Base-by-base conservation (phyloP, 176 grass and related monocot genomes). In the Olyra latifolia region DNA sequence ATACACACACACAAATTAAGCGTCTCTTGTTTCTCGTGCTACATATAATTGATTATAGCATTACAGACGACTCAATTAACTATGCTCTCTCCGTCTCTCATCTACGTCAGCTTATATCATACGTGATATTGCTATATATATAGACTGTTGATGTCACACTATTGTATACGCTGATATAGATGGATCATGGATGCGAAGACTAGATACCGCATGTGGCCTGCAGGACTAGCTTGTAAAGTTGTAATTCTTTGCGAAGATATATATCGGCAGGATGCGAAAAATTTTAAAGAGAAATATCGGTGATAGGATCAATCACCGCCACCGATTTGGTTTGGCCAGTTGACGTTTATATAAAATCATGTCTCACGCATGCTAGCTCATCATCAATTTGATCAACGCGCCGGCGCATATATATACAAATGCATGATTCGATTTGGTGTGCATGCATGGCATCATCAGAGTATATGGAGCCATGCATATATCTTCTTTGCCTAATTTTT, bases 361-460 rank as follows among this genome's bases (percentile, higher is more conserved):
- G 65, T 78, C 72, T 67, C 72, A 62, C 17, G 27, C 42, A 4
- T 48, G 12, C 59, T 72, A 54, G 22, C 49, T 28, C 27, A 4
- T 69, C 15, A 47, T 78, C 74, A 19, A 60, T 78, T 67, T 66
- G 67, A 88, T 74, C 16, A 50, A 83, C 45, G 15, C 13, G 73
- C n/a, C 74, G n/a, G 60, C 41, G 3, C 41, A 68, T 63, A 83
- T 60, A 69, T 20, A 73, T 45, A 61, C 7, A 66, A 30, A 57
- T 52, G 29, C 41, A 68, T 67, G 87, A 88, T 80, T 67, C 25
- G 81, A 80, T 84, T 80, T 79, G 81, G 69, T 69, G 61, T 71
- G 32, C 32, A 35, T 35, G 32, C 32, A 35, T 35, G 42, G 52
- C 28, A 27, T 76, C 72, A 58, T 69, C 66, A 60, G 52, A 84